phyloP scores from a whole-genome alignment of 305 asterid genomes.

The Fraxinus sp. region DNA sequence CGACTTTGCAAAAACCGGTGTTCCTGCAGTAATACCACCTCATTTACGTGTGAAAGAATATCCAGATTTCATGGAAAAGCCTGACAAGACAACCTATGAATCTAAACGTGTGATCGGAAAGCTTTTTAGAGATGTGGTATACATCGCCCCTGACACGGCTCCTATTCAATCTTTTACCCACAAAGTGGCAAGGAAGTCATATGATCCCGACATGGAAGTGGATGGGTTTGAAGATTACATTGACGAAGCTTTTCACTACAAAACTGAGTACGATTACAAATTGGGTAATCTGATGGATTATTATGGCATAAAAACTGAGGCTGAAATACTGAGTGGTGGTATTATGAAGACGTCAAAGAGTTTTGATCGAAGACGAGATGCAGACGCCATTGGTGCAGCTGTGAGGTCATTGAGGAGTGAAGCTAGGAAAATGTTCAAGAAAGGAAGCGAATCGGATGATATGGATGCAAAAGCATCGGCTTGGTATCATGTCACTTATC shows the following conservation, averaged over 20 bases:
- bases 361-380: slow-evolving; percentile 72
- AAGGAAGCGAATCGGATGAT: slow-evolving; percentile 43
- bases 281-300: slow-evolving; percentile 83
- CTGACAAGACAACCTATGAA: slow-evolving; percentile 54
- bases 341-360: slow-evolving; percentile 63
- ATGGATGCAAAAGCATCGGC: slow-evolving; percentile 76
- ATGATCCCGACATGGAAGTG: slow-evolving; percentile 62
- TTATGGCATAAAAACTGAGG: slow-evolving; percentile 78
- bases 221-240: slow-evolving; percentile 60
- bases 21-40: slow-evolving; percentile 82
- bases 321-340: slow-evolving; percentile 72
- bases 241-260: slow-evolving; percentile 59
- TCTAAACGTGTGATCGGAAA: slow-evolving; percentile 72
- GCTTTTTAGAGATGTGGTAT: slow-evolving; percentile 66
- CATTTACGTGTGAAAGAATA: slow-evolving; percentile 66
- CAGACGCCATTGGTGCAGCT: slow-evolving; percentile 62
- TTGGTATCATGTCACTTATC: slow-evolving; percentile 83
- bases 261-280: slow-evolving; percentile 67
- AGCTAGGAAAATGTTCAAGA: slow-evolving; percentile 68
- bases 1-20: slow-evolving; percentile 82
- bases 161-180: slow-evolving; percentile 43
- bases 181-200: slow-evolving; percentile 53
- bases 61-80: slow-evolving; percentile 95
- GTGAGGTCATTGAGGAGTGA: slow-evolving; percentile 73
- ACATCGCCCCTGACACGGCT: slow-evolving; percentile 42